Evolutionary conservation across 2,329 filamentous ascomycete species (phyloP), one percentile per base, ranked within the genome.

Genomic region (Xenoacremonium recifei): DNA sequence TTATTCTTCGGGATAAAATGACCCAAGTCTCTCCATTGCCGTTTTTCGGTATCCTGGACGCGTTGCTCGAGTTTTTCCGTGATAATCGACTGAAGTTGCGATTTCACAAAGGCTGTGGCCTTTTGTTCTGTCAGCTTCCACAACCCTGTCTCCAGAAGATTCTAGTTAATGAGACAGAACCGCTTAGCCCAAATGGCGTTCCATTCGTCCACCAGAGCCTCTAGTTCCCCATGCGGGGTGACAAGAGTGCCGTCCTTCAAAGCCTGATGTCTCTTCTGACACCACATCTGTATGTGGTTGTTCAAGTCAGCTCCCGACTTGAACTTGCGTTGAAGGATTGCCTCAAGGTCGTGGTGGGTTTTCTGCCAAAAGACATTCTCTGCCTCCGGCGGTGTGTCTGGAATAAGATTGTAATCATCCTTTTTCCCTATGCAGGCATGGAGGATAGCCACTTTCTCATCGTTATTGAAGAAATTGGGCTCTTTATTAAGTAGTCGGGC

Each of bases 121-220:
- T n/a, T n/a, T n/a, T n/a, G n/a, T n/a, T n/a, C n/a, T n/a, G n/a
- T n/a, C n/a, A n/a, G n/a, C n/a, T n/a, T n/a, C n/a, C n/a, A n/a
- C n/a, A n/a, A n/a, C n/a, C n/a, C n/a, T n/a, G n/a, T 32, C 16
- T 41, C 20, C 7, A 55, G 35, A 12, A 40, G 42, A 0, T 45
- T 47, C 0, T 20, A 15, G 16, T 56, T 3, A 1, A 39, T 9
- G 1, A 13, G 5, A 4, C 40, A 53, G 6, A 54, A 53, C 3
- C 45, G 36, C 1, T 21, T n/a, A 1, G 18, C 33, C 15, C 44
- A 57, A 2, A 51, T 29, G 9, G 12, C 1, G 16, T 57, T 57
- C 54, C 52, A 58, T 1, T 36, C n/a, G 7, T 57, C 50, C 3
- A 55, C 39, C 2, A 34, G 11, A 0, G 4, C 9, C 11, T 53